Evolutionary conservation across 768 basidiomycete genomes (phyloP), one percentile per base, ranked within the genome.

Genomic region (Lyophyllum decastes): DNA sequence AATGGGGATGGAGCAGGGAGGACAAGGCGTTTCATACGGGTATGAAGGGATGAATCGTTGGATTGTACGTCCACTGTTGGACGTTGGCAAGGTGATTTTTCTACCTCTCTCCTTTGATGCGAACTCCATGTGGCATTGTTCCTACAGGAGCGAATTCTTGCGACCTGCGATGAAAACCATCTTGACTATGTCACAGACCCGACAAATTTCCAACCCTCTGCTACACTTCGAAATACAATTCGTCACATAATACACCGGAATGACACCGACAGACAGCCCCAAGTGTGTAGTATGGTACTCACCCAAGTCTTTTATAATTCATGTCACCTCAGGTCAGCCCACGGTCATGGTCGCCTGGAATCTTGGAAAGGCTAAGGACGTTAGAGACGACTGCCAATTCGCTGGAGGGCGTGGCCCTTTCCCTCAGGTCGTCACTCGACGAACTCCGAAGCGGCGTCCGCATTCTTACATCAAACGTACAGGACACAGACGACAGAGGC

Each of bases 221-320:
- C 90, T 41, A 92, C 92, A 0, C 70, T 85, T 34, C 81, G 92
- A 17, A 94, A 94, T 70, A 82, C 83, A 17, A 78, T 94, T 34
- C 84, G 92, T n/a, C 76, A 83, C 70, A 58, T 69, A 83, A 49
- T 70, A 58, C 26, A 6, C 19, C 25, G 60, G 40, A 50, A 55
- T 45, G 66, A 48, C 44, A 43, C 50, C 11, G 49, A 58, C 19
- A 44, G 53, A 7, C 55, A 64, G 35, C 59, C 54, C 24, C 24
- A 61, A 45, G 70, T 72, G 19, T 33, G 65, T 69, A 47, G 44
- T 27, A 30, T 24, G 43, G 12, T 53, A 24, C 1, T n/a, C n/a
- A 30, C 9, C n/a, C 45, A 21, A n/a, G 8, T 7, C 47, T 9
- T 52, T 43, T 3, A 24, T 52, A 19, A 10, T 17, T 44, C 35